Conservation (phyloP, 768 basidiomycete species). For the Boletellus ananiceps region DNA sequence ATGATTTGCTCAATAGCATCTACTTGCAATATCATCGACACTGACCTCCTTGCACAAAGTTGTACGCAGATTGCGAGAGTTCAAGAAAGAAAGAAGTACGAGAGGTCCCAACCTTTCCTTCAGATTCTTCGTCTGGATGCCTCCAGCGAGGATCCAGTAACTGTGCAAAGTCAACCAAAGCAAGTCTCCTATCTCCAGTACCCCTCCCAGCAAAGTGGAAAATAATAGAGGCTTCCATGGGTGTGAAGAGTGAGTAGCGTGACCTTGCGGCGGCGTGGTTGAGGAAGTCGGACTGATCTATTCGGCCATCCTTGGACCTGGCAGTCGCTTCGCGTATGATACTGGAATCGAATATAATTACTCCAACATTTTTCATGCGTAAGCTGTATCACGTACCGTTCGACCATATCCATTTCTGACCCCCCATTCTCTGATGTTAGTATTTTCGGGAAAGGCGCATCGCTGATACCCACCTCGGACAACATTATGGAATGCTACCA, state of each 20-base stretch:
- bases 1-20: constrained; percentile 15
- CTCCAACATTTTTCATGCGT: neutral
- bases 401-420: constrained; percentile 92
- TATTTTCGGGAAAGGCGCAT: neutral
- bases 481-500: constrained; percentile 95
- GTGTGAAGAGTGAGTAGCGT: constrained; percentile 92
- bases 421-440: constrained; percentile 6
- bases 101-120: constrained; percentile 28
- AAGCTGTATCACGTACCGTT: constrained; percentile 47
- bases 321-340: constrained; percentile 88
- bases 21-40: neutral
- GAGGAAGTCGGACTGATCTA: constrained; percentile 93
- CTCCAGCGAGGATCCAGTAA: constrained; percentile 88
- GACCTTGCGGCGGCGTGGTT: constrained; percentile 82
- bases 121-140: constrained; percentile 56
- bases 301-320: constrained; percentile 91
- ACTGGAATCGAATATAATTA: constrained; percentile 32
- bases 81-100: constrained; percentile 47
- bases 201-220: constrained; percentile 97
- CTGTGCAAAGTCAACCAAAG: constrained; percentile 88
- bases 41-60: constrained; percentile 80
- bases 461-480: constrained; percentile 59
- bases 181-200: constrained; percentile 59
- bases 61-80: constrained; percentile 72
- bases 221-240: constrained; percentile 97